These are phyloP conservation scores for Phaeosphaeria sp. DNA, from an alignment of 2,329 filamentous ascomycete species.

Conservation along the genomic window DNA sequence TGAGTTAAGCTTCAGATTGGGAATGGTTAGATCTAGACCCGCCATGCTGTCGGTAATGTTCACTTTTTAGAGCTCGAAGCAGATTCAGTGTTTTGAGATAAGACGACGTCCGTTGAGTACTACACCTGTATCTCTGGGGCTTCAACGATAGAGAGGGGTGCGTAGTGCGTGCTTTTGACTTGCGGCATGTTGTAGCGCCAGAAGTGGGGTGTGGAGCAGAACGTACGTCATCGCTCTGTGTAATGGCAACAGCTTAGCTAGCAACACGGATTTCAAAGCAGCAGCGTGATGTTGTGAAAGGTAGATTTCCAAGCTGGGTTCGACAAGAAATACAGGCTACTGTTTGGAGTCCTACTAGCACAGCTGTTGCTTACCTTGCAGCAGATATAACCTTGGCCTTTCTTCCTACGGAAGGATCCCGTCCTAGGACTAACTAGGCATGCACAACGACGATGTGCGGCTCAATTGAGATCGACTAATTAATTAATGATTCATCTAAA, in stretches of 20 bases:
- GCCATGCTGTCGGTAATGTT: conserved; percentile 39
- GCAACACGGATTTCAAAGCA: background rate
- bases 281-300: background rate
- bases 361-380: background rate
- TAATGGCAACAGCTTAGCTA: background rate
- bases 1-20: conserved; percentile 73
- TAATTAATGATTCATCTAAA: background rate
- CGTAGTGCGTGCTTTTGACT: background rate
- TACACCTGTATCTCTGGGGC: background rate
- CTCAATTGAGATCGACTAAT: background rate
- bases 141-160: background rate
- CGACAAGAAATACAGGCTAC: background rate
- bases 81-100: background rate
- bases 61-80: background rate
- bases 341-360: background rate
- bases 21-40: conserved; percentile 57
- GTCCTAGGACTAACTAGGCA: background rate
- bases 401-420: too few relatives aligned
- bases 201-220: background rate
- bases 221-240: background rate
- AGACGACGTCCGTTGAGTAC: background rate
- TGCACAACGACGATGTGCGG: background rate
- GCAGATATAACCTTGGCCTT: too few relatives aligned
- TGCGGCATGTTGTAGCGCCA: background rate
- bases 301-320: background rate